Evolutionary conservation across 208 protist genomes (phyloP).

Genomic region (Crithidia bombi): DNA sequence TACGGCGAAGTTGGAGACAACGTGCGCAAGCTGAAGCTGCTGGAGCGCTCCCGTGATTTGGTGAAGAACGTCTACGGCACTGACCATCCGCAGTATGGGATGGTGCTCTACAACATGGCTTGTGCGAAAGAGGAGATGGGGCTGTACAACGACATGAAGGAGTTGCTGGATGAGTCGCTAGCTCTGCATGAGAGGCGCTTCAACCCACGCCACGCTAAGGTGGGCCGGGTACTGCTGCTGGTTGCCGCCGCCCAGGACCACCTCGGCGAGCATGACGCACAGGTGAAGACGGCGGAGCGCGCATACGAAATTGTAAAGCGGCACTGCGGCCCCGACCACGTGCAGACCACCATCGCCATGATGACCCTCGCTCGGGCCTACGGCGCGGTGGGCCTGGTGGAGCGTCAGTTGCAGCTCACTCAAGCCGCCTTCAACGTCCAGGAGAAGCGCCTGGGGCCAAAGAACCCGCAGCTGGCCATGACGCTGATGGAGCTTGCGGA

Average conservation of each 20-base stretch:
- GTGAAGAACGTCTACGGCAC: constrained; percentile 66
- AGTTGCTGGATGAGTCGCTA: constrained; percentile 63
- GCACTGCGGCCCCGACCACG: constrained; percentile 81
- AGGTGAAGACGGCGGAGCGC: constrained; percentile 64
- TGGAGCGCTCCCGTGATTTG: constrained; percentile 68
- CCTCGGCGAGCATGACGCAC: constrained; percentile 59
- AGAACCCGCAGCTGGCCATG: constrained; percentile 82
- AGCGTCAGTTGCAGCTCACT: constrained; percentile 63
- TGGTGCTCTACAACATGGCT: constrained; percentile 88
- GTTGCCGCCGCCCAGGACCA: constrained; percentile 74
- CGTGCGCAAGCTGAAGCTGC: constrained; percentile 71
- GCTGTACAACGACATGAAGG: constrained; percentile 74
- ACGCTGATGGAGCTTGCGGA: constrained; percentile 75
- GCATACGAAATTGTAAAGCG: constrained; percentile 75
- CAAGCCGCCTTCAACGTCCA: constrained; percentile 75
- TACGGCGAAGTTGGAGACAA: constrained; percentile 86
- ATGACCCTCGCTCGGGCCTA: constrained; percentile 71
- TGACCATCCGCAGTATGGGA: constrained; percentile 87
- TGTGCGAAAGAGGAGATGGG: constrained; percentile 83
- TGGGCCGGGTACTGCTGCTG: constrained; percentile 79
- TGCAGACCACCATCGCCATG: constrained; percentile 80
- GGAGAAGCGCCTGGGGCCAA: constrained; percentile 64
- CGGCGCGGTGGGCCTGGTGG: constrained; percentile 57
- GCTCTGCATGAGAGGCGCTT: constrained; percentile 74
- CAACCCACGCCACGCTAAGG: constrained; percentile 73